A percentile compares a stretch with the other conserved stretches of the same genome.
These are phyloP conservation scores for Trichoderma brevicompactum DNA, from an alignment of 2,329 filamentous ascomycete species.

Conservation along the genomic window DNA sequence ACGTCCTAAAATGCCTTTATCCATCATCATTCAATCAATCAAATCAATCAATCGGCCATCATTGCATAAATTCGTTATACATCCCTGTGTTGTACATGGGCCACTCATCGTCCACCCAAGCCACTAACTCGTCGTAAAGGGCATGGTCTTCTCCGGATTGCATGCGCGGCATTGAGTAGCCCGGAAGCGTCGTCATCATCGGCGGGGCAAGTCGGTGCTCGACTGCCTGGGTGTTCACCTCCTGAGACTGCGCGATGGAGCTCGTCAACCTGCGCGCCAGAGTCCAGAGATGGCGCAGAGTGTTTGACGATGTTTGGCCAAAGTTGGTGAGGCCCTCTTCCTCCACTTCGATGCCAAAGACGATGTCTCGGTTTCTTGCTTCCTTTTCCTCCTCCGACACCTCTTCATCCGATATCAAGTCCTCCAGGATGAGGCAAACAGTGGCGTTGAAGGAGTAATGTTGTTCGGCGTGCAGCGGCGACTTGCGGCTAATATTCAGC, in stretches of 20 bases:
- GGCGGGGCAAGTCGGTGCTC: conserved; percentile 33
- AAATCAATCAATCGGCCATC: background rate
- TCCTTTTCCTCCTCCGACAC: conserved; percentile 34
- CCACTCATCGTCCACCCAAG: conserved; percentile 47
- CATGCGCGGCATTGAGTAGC: conserved; percentile 35
- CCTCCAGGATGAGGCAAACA: conserved; percentile 52
- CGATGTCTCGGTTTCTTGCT: conserved; percentile 40
- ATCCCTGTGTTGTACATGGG: conserved; percentile 38
- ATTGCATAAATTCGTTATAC: conserved; percentile 17
- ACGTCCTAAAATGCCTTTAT: background rate
- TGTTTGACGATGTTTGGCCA: conserved; percentile 39
- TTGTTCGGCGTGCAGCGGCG: conserved; percentile 50
- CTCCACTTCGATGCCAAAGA: conserved; percentile 49
- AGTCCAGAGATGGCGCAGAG: conserved; percentile 45
- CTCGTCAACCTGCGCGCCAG: conserved; percentile 44
- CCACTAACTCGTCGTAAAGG: conserved; percentile 44
- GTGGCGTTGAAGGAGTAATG: conserved; percentile 58
- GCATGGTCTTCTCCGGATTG: conserved; percentile 40
- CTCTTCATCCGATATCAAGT: conserved; percentile 44
- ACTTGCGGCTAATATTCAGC: conserved; percentile 43
- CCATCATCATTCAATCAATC: background rate
- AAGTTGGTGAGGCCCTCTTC: conserved; percentile 44
- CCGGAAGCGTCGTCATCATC: conserved; percentile 37
- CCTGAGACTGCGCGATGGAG: conserved; percentile 30
- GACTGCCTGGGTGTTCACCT: conserved; percentile 30